Percentiles rank a stretch among this genome's conserved stretches.
phyloP scores from a whole-genome alignment of 2,329 filamentous ascomycete species.

The Ceratocystis lukuohia region DNA sequence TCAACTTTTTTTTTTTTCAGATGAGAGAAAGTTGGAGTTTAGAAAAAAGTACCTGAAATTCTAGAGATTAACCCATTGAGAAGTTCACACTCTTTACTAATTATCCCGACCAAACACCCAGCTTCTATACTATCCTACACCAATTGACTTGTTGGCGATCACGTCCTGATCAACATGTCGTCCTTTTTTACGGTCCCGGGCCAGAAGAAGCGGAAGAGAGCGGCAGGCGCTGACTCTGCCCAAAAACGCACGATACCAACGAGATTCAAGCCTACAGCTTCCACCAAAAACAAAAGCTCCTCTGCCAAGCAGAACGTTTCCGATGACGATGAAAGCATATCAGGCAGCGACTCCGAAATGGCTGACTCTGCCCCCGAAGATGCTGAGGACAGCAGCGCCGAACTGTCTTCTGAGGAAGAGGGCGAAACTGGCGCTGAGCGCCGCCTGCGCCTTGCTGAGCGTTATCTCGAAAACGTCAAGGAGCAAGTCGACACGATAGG shows the following conservation, averaged over 20 bases:
- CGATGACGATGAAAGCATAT: constrained; percentile 63
- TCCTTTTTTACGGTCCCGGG: constrained; percentile 90
- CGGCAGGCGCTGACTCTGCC: constrained; percentile 34
- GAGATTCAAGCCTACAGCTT: constrained; percentile 10
- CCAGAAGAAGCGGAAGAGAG: constrained; percentile 80
- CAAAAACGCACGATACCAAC: constrained; percentile 17
- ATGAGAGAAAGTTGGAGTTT: constrained; percentile 14
- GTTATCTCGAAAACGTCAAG: constrained; percentile 82
- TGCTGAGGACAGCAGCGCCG: constrained; percentile 29
- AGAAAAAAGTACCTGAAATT: constrained; percentile 19
- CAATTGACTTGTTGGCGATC: not conserved
- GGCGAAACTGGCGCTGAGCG: constrained; percentile 83
- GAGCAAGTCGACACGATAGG: constrained; percentile 62
- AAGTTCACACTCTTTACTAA: not conserved
- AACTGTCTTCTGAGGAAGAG: constrained; percentile 52
- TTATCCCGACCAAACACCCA: not conserved
- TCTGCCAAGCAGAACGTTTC: constrained; percentile 10
- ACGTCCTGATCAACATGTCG: constrained; percentile 47
- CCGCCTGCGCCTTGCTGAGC: constrained; percentile 73
- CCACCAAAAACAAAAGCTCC: not conserved
- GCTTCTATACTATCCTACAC: not conserved
- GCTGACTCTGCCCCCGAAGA: constrained; percentile 34
- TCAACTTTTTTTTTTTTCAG: constrained; percentile 19
- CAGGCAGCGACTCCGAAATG: constrained; percentile 53
- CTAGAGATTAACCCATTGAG: not conserved